phyloP scores from a whole-genome alignment of 176 grass and related monocot species.

The Alopecurus myosuroides region DNA sequence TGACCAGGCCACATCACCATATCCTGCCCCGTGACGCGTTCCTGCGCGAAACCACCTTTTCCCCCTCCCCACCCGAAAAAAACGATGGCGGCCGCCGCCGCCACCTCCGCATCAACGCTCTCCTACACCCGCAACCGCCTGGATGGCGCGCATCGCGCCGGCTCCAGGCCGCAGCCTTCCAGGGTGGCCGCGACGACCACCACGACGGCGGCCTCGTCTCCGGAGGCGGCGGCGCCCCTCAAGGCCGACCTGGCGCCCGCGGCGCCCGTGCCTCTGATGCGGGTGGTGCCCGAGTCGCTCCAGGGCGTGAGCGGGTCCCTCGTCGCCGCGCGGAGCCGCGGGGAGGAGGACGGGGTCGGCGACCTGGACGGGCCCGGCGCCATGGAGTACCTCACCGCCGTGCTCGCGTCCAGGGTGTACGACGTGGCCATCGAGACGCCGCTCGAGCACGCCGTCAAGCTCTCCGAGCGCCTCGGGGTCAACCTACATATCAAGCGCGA shows the following conservation, averaged over 20 bases:
- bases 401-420: conserved; percentile 87
- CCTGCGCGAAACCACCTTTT: not conserved
- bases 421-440: conserved; percentile 84
- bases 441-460: conserved; percentile 66
- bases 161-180: not conserved
- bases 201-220: conserved; percentile 1
- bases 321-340: conserved; percentile 17
- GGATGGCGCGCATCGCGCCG: not conserved
- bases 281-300: conserved; percentile 59
- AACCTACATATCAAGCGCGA: conserved; percentile 82
- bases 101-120: not conserved
- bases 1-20: not conserved
- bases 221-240: conserved; percentile 13
- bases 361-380: conserved; percentile 28
- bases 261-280: conserved; percentile 32
- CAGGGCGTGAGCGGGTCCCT: conserved; percentile 67
- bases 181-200: conserved; percentile 6
- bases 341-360: not conserved
- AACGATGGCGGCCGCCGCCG: conserved; percentile 59
- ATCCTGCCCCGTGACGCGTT: not conserved
- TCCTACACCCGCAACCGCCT: not conserved
- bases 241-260: conserved; percentile 1
- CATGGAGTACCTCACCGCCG: conserved; percentile 86
- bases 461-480: conserved; percentile 70
- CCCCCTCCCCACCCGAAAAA: not conserved